phyloP scores from a whole-genome alignment of 2,329 filamentous ascomycete genomes.

The Scopulariopsis brevicaulis region DNA sequence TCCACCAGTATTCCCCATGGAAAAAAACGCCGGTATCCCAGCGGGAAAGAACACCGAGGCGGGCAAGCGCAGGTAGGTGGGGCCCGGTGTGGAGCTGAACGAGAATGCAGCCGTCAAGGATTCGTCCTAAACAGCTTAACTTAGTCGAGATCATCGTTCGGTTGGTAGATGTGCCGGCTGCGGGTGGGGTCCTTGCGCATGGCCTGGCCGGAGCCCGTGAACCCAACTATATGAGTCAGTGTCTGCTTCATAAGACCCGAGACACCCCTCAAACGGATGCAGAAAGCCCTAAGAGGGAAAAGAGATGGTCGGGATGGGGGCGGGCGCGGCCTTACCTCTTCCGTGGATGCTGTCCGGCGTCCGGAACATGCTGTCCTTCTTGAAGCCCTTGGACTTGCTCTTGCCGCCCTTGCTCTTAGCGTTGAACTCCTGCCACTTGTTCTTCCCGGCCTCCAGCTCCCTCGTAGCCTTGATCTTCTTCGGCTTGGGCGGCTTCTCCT shows the following conservation, averaged over 20 bases:
- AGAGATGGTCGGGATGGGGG: constrained; percentile 9
- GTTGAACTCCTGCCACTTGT: constrained; percentile 90
- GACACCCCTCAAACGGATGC: no score
- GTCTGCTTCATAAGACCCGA: not conserved
- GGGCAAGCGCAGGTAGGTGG: not conserved
- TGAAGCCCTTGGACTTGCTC: constrained; percentile 35
- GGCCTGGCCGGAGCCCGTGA: constrained; percentile 86
- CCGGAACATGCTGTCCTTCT: constrained; percentile 96
- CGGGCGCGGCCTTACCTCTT: constrained; percentile 51
- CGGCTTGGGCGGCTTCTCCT: constrained; percentile 63
- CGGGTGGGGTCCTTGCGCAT: constrained; percentile 89
- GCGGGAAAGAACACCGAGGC: not conserved
- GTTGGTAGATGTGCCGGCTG: constrained; percentile 75
- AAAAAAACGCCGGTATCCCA: not conserved
- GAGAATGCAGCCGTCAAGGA: not conserved
- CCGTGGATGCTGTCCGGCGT: constrained; percentile 79
- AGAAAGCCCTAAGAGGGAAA: no score
- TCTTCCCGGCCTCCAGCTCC: constrained; percentile 82
- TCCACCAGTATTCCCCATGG: not conserved
- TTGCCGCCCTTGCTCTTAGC: constrained; percentile 60
- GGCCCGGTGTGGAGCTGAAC: not conserved
- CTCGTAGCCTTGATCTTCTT: constrained; percentile 90
- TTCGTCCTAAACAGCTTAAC: constrained; percentile 7
- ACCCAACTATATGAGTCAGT: constrained; percentile 58
- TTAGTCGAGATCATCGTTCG: constrained; percentile 63